Evolutionary conservation across 2,329 filamentous ascomycete species (phyloP).

Genomic region (Alternaria sp.): DNA sequence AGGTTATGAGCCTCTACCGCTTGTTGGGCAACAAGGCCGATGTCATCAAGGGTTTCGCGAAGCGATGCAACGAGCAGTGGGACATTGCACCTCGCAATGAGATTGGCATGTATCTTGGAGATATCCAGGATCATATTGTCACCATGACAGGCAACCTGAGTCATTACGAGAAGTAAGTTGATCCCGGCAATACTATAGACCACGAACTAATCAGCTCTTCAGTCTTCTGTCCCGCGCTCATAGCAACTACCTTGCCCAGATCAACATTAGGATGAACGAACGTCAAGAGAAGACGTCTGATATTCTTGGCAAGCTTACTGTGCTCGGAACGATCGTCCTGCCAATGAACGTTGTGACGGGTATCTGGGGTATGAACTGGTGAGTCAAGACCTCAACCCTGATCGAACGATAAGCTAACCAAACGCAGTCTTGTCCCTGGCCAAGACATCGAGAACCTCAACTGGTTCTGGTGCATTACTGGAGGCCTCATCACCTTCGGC

Average conservation of each 20-base stretch:
- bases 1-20: conserved; percentile 94
- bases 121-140: conserved; percentile 98
- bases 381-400: conserved; percentile 6
- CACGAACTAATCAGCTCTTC: conserved; percentile 18
- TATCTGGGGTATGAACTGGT: conserved; percentile 92
- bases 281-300: conserved; percentile 95
- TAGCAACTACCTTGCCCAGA: conserved; percentile 97
- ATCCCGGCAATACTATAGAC: background rate
- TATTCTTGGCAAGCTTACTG: conserved; percentile 91
- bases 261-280: conserved; percentile 99
- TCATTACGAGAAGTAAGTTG: conserved; percentile 89
- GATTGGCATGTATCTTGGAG: conserved; percentile 95
- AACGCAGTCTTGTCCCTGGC: conserved; percentile 75
- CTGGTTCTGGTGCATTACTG: conserved; percentile 67
- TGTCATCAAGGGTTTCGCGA: conserved; percentile 98
- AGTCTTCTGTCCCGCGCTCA: conserved; percentile 91
- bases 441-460: conserved; percentile 76
- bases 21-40: conserved; percentile 96
- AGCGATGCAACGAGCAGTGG: conserved; percentile 98
- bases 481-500: conserved; percentile 78
- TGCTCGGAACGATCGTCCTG: conserved; percentile 93
- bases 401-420: conserved; percentile 5
- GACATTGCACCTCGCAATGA: conserved; percentile 93
- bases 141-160: conserved; percentile 97
- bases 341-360: conserved; percentile 99